Evolutionary conservation across 2,329 filamentous ascomycete genomes (phyloP).

Genomic region (Orbilia javanica): DNA sequence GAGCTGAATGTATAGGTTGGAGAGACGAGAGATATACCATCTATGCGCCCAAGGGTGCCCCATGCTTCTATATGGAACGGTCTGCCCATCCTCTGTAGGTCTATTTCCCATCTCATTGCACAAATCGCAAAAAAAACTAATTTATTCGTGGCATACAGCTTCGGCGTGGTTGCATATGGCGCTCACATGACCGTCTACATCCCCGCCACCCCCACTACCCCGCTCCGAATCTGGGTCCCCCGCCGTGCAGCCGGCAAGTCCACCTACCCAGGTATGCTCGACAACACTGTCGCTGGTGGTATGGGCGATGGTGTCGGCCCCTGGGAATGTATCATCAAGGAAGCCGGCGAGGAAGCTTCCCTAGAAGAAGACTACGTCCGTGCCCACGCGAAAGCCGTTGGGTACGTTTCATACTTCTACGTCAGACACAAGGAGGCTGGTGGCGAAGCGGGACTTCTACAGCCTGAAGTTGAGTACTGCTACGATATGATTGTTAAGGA

Average conservation of each 20-base stretch:
- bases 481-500: slow-evolving; percentile 82
- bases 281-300: slow-evolving; percentile 92
- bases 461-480: slow-evolving; percentile 91
- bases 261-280: slow-evolving; percentile 90
- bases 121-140: not conserved
- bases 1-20: slow-evolving; percentile 72
- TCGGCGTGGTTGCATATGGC: slow-evolving; percentile 58
- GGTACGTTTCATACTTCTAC: slow-evolving; percentile 86
- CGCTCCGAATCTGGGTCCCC: slow-evolving; percentile 85
- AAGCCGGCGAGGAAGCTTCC: slow-evolving; percentile 89
- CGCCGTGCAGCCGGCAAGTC: slow-evolving; percentile 80
- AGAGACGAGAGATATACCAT: slow-evolving; percentile 84
- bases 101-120: slow-evolving; percentile 63
- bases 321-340: slow-evolving; percentile 84
- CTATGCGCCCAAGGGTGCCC: slow-evolving; percentile 73
- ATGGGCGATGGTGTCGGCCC: slow-evolving; percentile 84
- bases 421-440: slow-evolving; percentile 80
- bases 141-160: not conserved
- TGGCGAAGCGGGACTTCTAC: slow-evolving; percentile 77
- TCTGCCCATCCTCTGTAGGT: slow-evolving; percentile 80
- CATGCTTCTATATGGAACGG: slow-evolving; percentile 83
- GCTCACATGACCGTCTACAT: slow-evolving; percentile 81
- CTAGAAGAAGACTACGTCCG: slow-evolving; percentile 79
- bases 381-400: slow-evolving; percentile 71
- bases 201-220: slow-evolving; percentile 65